A percentile compares a stretch with the other conserved stretches of the same genome.
phyloP scores from a whole-genome alignment of 441 rosid species.

The Geranium incanum region DNA sequence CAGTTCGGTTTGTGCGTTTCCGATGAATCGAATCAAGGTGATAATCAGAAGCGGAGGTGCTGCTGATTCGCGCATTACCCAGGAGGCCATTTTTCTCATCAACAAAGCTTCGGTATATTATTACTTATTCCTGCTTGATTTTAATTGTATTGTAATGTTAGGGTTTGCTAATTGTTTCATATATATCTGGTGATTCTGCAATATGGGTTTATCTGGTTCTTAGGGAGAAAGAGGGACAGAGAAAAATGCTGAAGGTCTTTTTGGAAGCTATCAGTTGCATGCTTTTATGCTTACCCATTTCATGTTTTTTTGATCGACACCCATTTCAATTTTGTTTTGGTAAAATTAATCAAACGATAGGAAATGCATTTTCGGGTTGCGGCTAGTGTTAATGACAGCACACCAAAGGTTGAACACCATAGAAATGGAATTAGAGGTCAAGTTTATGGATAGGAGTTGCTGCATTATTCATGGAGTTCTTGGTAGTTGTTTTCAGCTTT shows the following conservation, averaged over 20 bases:
- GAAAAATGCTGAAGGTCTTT: neutral
- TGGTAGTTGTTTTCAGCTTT: neutral
- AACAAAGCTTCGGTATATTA: slow-evolving; percentile 71
- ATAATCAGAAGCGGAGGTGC: slow-evolving; percentile 49
- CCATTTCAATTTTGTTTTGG: neutral
- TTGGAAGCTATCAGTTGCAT: neutral
- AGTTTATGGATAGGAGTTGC: neutral
- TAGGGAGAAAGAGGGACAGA: neutral
- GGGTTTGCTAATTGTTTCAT: neutral
- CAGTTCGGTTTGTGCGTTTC: slow-evolving; percentile 35
- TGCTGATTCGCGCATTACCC: slow-evolving; percentile 30
- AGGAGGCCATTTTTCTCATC: slow-evolving; percentile 68
- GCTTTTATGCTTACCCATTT: neutral
- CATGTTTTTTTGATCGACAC: neutral
- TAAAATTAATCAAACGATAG: neutral
- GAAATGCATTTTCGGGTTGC: neutral
- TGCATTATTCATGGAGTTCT: neutral
- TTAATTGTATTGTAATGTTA: slow-evolving; percentile 6
- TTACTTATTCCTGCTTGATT: slow-evolving; percentile 1
- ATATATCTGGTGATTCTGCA: neutral
- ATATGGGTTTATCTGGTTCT: neutral
- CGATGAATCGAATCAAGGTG: slow-evolving; percentile 63
- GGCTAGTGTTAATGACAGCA: neutral
- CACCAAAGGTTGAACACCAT: neutral
- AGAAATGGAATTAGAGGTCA: slow-evolving; percentile 1